These are phyloP conservation scores for Stachybotrys chartarum DNA, from an alignment of 2,329 filamentous ascomycete genomes.

Conservation along the genomic window DNA sequence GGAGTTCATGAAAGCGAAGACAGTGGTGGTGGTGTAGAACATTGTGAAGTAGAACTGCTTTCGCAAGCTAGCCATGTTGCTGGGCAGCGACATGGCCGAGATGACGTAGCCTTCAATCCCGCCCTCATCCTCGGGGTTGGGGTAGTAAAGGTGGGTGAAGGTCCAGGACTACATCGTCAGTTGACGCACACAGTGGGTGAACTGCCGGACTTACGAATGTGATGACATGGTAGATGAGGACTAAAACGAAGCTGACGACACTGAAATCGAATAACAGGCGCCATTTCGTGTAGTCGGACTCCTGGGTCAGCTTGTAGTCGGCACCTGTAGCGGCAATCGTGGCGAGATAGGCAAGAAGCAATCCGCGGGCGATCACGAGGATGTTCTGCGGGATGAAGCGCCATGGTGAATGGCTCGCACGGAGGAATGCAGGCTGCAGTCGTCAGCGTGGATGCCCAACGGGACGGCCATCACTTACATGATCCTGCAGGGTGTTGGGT, in stretches of 20 bases:
- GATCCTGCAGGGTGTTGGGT: constrained; percentile 25
- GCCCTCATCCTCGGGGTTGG: constrained; percentile 28
- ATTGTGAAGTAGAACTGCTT: constrained; percentile 41
- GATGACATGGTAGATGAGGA: constrained; percentile 38
- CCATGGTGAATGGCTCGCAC: constrained; percentile 46
- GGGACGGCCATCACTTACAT: constrained; percentile 16
- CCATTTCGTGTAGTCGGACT: constrained; percentile 31
- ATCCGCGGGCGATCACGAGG: constrained; percentile 35
- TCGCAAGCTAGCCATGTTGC: constrained; percentile 29
- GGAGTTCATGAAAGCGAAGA: constrained; percentile 43
- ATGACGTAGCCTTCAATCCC: constrained; percentile 28
- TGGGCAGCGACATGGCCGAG: constrained; percentile 36
- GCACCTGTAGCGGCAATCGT: constrained; percentile 32
- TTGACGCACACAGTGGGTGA: neutral
- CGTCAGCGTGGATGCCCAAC: constrained; percentile 5
- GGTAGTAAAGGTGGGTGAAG: constrained; percentile 43
- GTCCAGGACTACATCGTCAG: constrained; percentile 37
- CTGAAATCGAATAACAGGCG: constrained; percentile 43
- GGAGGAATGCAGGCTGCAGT: constrained; percentile 40
- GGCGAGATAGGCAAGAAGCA: constrained; percentile 35
- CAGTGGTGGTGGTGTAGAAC: constrained; percentile 39
- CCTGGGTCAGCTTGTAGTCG: constrained; percentile 36
- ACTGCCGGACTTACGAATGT: constrained; percentile 32
- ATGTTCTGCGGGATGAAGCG: constrained; percentile 35
- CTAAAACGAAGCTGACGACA: constrained; percentile 32